Percentiles rank a stretch among this genome's conserved stretches.
These are phyloP conservation scores for Sphaerobolus stellatus DNA, from an alignment of 1,284 basidiomycete genomes.

Conservation along the genomic window DNA sequence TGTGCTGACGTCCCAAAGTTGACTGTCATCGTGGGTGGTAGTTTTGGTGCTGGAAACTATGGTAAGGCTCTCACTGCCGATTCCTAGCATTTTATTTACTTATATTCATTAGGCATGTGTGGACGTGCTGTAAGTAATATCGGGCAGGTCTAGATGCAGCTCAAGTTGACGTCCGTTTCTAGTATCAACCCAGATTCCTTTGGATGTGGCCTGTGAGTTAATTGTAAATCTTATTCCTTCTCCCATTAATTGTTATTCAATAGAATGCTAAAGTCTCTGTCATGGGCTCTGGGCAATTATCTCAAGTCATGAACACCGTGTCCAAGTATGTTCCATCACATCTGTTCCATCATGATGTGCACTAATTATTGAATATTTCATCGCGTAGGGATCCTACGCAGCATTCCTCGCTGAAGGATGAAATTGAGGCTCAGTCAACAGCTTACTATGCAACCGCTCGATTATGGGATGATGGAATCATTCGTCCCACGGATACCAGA, in stretches of 20 bases:
- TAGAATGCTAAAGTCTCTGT: slow-evolving; percentile 94
- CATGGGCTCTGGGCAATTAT: slow-evolving; percentile 93
- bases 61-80: slow-evolving; percentile 47
- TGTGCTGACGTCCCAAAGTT: slow-evolving; percentile 93
- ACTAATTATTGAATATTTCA: slow-evolving; percentile 4
- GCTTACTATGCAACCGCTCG: slow-evolving; percentile 87
- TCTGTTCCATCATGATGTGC: background rate
- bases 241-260: background rate
- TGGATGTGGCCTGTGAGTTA: slow-evolving; percentile 94
- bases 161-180: slow-evolving; percentile 4
- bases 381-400: slow-evolving; percentile 67
- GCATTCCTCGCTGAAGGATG: slow-evolving; percentile 68
- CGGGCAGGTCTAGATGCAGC: slow-evolving; percentile 7
- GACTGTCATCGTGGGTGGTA: slow-evolving; percentile 92
- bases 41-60: slow-evolving; percentile 94
- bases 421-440: slow-evolving; percentile 86
- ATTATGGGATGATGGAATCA: slow-evolving; percentile 95
- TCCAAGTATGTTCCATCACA: slow-evolving; percentile 57
- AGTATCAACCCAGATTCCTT: slow-evolving; percentile 92
- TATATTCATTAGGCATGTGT: slow-evolving; percentile 65
- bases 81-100: background rate
- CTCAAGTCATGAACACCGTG: slow-evolving; percentile 88
- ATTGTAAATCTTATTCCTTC: slow-evolving; percentile 9
- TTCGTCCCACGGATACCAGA: slow-evolving; percentile 87
- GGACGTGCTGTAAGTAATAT: slow-evolving; percentile 70